phyloP scores from a whole-genome alignment of 2,329 filamentous ascomycete species.

The Claviceps paspali region DNA sequence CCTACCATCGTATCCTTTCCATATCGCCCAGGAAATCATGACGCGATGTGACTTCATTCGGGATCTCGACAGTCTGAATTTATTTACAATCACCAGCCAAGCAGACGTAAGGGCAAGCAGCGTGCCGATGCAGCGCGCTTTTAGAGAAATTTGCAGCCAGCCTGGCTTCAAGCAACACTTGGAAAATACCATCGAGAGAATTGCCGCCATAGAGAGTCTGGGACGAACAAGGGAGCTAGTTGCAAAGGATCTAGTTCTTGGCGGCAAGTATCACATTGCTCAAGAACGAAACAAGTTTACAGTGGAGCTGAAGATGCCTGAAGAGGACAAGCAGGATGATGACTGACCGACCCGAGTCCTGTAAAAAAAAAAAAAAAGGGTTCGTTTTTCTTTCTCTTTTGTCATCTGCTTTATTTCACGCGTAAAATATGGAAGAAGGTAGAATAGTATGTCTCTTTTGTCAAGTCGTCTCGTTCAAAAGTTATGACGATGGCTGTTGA shows the following conservation, averaged over 20 bases:
- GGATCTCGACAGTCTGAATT: constrained; percentile 79
- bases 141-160: constrained; percentile 64
- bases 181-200: constrained; percentile 69
- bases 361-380: too few species aligned
- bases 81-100: constrained; percentile 82
- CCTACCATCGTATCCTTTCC: constrained; percentile 66
- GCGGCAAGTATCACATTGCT: constrained; percentile 60
- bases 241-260: constrained; percentile 81
- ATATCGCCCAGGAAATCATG: constrained; percentile 82
- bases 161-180: constrained; percentile 71
- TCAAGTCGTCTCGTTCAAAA: neutral
- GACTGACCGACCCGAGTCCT: neutral
- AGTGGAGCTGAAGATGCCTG: constrained; percentile 28
- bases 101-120: constrained; percentile 84
- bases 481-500: neutral
- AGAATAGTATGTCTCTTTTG: too few species aligned
- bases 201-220: constrained; percentile 82
- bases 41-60: constrained; percentile 91
- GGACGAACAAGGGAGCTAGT: constrained; percentile 89
- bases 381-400: neutral
- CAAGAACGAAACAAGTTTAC: constrained; percentile 23
- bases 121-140: constrained; percentile 91
- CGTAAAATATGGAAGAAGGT: too few species aligned
- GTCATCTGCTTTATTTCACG: too few species aligned
- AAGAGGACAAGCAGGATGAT: constrained; percentile 13